phyloP scores from a whole-genome alignment of 2,329 filamentous ascomycete genomes.

The Colletotrichum horii region DNA sequence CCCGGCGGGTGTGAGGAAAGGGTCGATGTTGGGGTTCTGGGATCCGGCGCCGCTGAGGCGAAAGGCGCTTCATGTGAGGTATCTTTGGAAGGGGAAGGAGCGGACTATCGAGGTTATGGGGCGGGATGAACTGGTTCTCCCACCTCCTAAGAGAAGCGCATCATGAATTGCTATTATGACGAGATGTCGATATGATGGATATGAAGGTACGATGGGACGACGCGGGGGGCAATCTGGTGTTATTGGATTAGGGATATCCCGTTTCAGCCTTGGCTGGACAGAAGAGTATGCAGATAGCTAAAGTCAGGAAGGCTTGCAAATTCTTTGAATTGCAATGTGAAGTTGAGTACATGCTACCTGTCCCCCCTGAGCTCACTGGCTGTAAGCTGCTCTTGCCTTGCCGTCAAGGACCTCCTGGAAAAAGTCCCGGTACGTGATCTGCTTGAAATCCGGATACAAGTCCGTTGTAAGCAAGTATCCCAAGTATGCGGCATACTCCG shows the following conservation, averaged over 20 bases:
- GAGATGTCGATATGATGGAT: background rate
- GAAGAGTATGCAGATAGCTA: background rate
- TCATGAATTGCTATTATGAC: background rate
- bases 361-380: background rate
- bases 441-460: slow-evolving; percentile 52
- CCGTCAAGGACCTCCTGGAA: background rate
- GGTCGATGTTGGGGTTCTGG: slow-evolving; percentile 54
- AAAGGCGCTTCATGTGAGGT: slow-evolving; percentile 53
- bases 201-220: background rate
- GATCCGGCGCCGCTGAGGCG: slow-evolving; percentile 49
- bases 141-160: background rate
- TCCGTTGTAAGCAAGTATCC: slow-evolving; percentile 58
- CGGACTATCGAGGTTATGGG: slow-evolving; percentile 39
- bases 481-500: slow-evolving; percentile 56
- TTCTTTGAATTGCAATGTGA: background rate
- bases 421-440: background rate
- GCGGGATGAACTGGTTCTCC: slow-evolving; percentile 34
- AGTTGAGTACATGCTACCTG: background rate
- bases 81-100: slow-evolving; percentile 43
- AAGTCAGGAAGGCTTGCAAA: background rate
- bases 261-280: background rate
- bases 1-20: slow-evolving; percentile 46
- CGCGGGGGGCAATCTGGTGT: background rate
- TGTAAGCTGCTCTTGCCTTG: background rate
- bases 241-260: background rate